Conservation (phyloP, 2,329 filamentous ascomycete genomes). For the Colletotrichum musicola region DNA sequence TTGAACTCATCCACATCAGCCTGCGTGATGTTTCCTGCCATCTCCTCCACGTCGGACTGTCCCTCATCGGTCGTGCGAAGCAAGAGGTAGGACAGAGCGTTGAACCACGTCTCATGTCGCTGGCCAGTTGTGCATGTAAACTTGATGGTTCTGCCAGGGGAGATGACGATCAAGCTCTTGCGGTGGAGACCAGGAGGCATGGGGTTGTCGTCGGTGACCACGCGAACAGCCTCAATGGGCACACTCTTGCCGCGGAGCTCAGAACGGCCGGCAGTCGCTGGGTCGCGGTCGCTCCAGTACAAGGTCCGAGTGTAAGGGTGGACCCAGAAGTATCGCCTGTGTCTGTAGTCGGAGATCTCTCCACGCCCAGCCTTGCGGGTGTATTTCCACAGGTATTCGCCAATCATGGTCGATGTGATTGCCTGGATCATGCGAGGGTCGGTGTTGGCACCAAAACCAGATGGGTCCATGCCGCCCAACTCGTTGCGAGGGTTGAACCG, state of each 20-base stretch:
- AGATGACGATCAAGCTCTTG: slow-evolving; percentile 92
- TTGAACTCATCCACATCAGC: slow-evolving; percentile 86
- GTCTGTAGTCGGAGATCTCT: slow-evolving; percentile 88
- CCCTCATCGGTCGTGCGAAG: slow-evolving; percentile 78
- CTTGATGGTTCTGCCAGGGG: slow-evolving; percentile 88
- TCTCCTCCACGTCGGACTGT: slow-evolving; percentile 71
- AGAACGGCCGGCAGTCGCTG: slow-evolving; percentile 79
- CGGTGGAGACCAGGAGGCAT: slow-evolving; percentile 94
- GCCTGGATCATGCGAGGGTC: slow-evolving; percentile 99
- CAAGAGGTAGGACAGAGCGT: slow-evolving; percentile 92
- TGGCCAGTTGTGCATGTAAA: slow-evolving; percentile 96
- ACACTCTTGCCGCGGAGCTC: slow-evolving; percentile 90
- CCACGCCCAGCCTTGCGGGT: slow-evolving; percentile 93
- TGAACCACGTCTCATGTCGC: slow-evolving; percentile 98
- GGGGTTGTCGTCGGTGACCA: slow-evolving; percentile 94
- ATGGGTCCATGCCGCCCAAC: slow-evolving; percentile 61
- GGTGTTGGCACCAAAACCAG: slow-evolving; percentile 77
- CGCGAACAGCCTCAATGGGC: slow-evolving; percentile 90
- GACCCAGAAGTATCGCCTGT: slow-evolving; percentile 98
- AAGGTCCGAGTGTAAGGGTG: slow-evolving; percentile 96
- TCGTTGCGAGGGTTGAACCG: slow-evolving; percentile 82
- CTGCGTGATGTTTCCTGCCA: slow-evolving; percentile 67
- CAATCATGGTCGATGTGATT: slow-evolving; percentile 99
- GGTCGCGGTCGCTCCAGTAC: slow-evolving; percentile 96
- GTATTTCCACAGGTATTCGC: slow-evolving; percentile 99